Evolutionary conservation across 2,329 filamentous ascomycete genomes (phyloP).

Genomic region (Cytospora mali): DNA sequence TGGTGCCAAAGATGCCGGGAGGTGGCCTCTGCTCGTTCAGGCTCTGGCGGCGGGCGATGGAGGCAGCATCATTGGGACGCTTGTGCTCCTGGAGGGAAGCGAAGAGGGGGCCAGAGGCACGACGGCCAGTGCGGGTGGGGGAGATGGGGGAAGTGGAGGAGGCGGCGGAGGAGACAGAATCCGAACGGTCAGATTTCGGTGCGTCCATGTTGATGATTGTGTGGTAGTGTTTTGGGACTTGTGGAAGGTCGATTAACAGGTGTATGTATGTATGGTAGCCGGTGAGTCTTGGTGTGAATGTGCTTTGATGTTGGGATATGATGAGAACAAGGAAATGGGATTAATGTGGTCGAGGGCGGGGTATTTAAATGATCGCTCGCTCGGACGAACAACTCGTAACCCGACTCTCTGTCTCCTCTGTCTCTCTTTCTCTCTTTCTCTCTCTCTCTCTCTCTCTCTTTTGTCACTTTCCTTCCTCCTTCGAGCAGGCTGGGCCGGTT

Average conservation of each 20-base stretch:
- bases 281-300: too few species aligned
- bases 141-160: constrained; percentile 10
- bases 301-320: background rate
- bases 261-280: background rate
- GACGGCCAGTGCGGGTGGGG: constrained; percentile 30
- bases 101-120: constrained; percentile 54
- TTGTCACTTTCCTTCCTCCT: too few species aligned
- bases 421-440: too few species aligned
- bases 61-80: constrained; percentile 46
- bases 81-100: constrained; percentile 55
- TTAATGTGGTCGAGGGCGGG: background rate
- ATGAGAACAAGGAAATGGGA: background rate
- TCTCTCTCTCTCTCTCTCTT: too few species aligned
- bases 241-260: too few species aligned
- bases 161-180: constrained; percentile 24
- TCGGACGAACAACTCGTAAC: background rate
- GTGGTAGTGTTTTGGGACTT: background rate
- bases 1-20: constrained; percentile 53
- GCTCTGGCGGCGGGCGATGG: constrained; percentile 54
- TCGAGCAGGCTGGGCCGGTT: background rate
- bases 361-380: constrained; percentile 10
- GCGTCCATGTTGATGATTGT: constrained; percentile 12
- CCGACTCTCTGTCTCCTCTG: too few species aligned
- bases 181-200: constrained; percentile 20
- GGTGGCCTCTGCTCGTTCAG: constrained; percentile 55